Base-by-base conservation (phyloP, 1,284 basidiomycete genomes). In the Pseudozyma hubeiensis region DNA sequence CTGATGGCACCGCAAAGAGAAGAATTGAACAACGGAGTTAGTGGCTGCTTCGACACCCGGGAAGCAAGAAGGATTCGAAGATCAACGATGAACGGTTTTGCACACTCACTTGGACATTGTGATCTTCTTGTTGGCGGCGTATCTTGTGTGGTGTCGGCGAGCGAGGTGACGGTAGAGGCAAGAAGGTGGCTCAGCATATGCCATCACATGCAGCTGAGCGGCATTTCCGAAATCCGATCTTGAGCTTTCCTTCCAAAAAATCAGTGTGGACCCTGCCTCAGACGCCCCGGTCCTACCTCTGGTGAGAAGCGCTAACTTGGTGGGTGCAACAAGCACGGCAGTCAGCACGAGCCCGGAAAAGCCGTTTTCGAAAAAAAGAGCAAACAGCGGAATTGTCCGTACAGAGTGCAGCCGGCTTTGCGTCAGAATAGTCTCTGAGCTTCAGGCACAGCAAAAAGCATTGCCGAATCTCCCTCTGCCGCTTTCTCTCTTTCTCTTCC, bases 81-180 rank as follows among this genome's bases (percentile, higher is more conserved):
- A 7, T 41, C 39, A 14, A 1, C 1, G 24, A 4, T 2, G 39
- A 41, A 19, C 39, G 4, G 5, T 7, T 33, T 6, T 10, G 29
- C 4, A 6, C 4, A 71, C 76, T 45, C 35, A 78, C 76, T 78
- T 78, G 13, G 76, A 78, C 76, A 78, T 78, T 39, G 47, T 29
- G 49, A 19, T 14, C 2, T 3, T 40, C 13, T n/a, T 13, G 6
- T 40, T 40, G 49, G 16, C 40, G 24, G 35, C n/a, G 14, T n/a
- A n/a, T n/a, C n/a, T n/a, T n/a, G 17, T 16, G 24, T 19, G 17
- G 24, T 24, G 24, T 24, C 24, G 24, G 24, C 24, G 24, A 24
- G 24, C 24, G 24, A 24, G 24, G 24, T 24, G 24, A 24, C 24
- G 24, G 24, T 24, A 13, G n/a, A n/a, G 10, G 16, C 13, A n/a